Percentiles rank a stretch among this genome's conserved stretches.
Evolutionary conservation across 306 rosid genomes (phyloP).

Genomic region (Psophocarpus tetragonolobus): DNA sequence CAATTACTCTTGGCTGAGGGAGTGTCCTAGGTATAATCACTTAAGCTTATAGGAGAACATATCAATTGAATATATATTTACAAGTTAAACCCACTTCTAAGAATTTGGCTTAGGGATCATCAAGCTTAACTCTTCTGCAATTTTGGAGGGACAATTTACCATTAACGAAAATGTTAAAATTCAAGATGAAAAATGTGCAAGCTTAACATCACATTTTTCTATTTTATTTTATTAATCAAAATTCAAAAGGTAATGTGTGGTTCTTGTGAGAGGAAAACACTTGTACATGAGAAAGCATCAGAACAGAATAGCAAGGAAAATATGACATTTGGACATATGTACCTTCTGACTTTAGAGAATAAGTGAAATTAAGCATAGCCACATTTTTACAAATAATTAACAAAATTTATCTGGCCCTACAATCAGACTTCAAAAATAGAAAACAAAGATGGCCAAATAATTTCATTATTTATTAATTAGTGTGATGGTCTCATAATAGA

Average conservation of each 20-base stretch:
- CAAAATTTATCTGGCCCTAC: slow-evolving; percentile 12
- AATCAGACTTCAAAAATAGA: slow-evolving; percentile 6
- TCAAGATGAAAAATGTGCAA: not conserved
- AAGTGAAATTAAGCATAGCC: slow-evolving; percentile 9
- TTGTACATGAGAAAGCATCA: slow-evolving; percentile 2
- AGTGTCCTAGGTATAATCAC: not conserved
- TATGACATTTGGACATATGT: not conserved
- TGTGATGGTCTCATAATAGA: slow-evolving; percentile 4
- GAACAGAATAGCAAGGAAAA: slow-evolving; percentile 14
- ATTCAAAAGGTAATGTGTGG: slow-evolving; percentile 4
- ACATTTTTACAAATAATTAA: slow-evolving; percentile 16
- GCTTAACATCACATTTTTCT: not conserved
- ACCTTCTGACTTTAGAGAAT: not conserved
- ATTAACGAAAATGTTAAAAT: slow-evolving; percentile 6
- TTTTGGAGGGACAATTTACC: not conserved
- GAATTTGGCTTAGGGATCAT: slow-evolving; percentile 5
- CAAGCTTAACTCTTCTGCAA: slow-evolving; percentile 3
- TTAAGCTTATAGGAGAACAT: not conserved
- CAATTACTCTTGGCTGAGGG: not conserved
- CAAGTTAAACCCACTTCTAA: slow-evolving; percentile 8
- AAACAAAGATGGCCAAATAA: slow-evolving; percentile 13
- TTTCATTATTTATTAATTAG: slow-evolving; percentile 10
- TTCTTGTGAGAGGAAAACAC: not conserved
- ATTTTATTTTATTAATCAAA: slow-evolving; percentile 25
- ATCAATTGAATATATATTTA: not conserved